Evolutionary conservation across 495 filamentous ascomycete genomes (phyloP).

Genomic region (Penicillium herquei): DNA sequence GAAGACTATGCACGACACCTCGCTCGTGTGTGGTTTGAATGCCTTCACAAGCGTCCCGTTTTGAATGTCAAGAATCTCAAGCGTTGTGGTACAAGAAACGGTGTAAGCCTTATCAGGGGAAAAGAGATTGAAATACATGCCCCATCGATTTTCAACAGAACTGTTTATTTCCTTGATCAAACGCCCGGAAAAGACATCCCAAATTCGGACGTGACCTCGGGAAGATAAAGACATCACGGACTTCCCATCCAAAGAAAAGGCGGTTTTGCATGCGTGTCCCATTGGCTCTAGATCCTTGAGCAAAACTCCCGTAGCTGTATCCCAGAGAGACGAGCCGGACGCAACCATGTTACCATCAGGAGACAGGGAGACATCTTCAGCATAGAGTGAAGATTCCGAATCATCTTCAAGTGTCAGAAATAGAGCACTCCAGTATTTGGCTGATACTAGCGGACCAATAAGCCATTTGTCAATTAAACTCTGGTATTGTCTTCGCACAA

Average conservation of each 20-base stretch:
- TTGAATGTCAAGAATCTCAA: not conserved
- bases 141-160: not conserved
- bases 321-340: not conserved
- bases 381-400: not conserved
- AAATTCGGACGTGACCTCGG: not conserved
- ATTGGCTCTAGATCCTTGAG: not conserved
- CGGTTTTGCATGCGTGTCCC: too few relatives aligned
- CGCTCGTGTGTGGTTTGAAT: not conserved
- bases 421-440: not conserved
- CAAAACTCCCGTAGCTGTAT: not conserved
- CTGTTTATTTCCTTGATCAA: not conserved
- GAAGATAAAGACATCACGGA: not conserved
- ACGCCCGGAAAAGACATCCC: not conserved
- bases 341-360: slow-evolving; percentile 3
- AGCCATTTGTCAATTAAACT: not conserved
- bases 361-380: not conserved
- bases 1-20: not conserved
- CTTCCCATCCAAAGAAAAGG: not conserved
- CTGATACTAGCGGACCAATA: not conserved
- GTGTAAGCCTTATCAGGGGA: not conserved
- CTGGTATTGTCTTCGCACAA: not conserved
- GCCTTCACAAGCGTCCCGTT: not conserved
- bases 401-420: not conserved
- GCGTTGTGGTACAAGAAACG: not conserved
- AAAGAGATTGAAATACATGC: not conserved